Evolutionary conservation across 2,329 filamentous ascomycete species (phyloP), one percentile per base, ranked within the genome.

Genomic region (Colletotrichum sp.): DNA sequence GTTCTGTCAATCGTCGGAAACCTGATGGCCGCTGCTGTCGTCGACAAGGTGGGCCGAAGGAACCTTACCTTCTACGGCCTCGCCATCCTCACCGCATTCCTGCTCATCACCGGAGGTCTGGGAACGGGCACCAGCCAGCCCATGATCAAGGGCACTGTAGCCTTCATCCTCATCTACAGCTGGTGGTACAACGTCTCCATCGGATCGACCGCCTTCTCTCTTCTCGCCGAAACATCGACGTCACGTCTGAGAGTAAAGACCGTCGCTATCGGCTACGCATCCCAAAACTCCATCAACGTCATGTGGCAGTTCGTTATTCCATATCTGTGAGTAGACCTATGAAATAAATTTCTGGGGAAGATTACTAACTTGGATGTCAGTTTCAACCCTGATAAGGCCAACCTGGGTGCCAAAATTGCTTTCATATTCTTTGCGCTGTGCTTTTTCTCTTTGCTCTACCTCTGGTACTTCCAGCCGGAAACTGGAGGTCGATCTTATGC

Each of bases 141-240:
- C 24, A 72, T 72, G 75, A 32, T 75, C 22, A 68, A 77, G n/a
- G 82, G 80, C 7, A 79, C 80, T 0, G 82, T 83, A 32, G 83
- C 83, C 16, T 81, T 87, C 74, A 84, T 87, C 8, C 77, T 85
- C 30, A 72, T 87, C 26, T 87, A 84, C 78, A 82, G 81, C 78
- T 86, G 81, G 78, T 80, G 82, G 71, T 87, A 86, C 73, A 83
- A 86, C 48, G 80, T 85, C 60, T 84, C 83, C n/a, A 86, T 88
- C 34, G 86, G 86, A 12, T 81, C 84, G 4, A 85, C 84, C 4
- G 83, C 83, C n/a, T 86, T 83, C 68, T 83, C 84, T 0, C 78
- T 85, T 24, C 81, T 87, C 57, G 82, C 81, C 12, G 86, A 87
- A 72, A 82, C 83, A 8, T 80, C 85, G 7, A 85, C 85, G 0